Evolutionary conservation across 2,329 filamentous ascomycete species (phyloP), one percentile per base, ranked within the genome.

Genomic region (Cladosporium sp.): DNA sequence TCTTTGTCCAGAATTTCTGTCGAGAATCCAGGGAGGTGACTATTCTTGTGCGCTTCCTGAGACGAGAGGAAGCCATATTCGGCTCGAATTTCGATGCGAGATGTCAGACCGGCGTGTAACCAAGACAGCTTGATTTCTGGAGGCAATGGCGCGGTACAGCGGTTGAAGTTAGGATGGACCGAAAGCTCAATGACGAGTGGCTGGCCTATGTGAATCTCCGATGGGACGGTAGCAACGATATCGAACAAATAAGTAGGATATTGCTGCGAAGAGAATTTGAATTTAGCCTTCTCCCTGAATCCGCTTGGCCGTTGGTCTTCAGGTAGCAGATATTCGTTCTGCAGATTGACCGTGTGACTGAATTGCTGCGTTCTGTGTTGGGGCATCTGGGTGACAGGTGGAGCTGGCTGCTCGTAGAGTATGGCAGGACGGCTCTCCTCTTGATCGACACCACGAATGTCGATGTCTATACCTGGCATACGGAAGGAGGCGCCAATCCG

Each of bases 231-330:
- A 3, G 24, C 19, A 4, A 42, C 24, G 10, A 65, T 48, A 10
- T 65, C 60, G 53, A 64, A 50, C 4, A 53, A 52, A 39, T 64
- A 62, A 5, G 45, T 61, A 4, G 64, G 63, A 22, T 63, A 64
- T 20, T 61, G 51, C 22, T 53, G 60, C 2, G 63, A 61, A 5
- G 55, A 61, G 44, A 65, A 63, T 13, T 62, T 58, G 9, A 62
- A 62, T 35, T 60, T 66, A 12, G 64, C 58, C 34, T 64, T 66
- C 49, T 62, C 53, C 32, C 63, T 61, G 48, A 65, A 62, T 1
- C 62, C 62, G 24, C 28, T 42, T 6, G 64, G 63, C 5, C 64
- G 62, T 19, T 61, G 35, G 13, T 59, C 58, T 39, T 61, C 59
- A 3, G 63, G 63, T 3, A 66, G 58, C 3, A 67, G 57, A 15